Base-by-base conservation (phyloP, 2,329 filamentous ascomycete species). In the Pseudogymnoascus sp. region DNA sequence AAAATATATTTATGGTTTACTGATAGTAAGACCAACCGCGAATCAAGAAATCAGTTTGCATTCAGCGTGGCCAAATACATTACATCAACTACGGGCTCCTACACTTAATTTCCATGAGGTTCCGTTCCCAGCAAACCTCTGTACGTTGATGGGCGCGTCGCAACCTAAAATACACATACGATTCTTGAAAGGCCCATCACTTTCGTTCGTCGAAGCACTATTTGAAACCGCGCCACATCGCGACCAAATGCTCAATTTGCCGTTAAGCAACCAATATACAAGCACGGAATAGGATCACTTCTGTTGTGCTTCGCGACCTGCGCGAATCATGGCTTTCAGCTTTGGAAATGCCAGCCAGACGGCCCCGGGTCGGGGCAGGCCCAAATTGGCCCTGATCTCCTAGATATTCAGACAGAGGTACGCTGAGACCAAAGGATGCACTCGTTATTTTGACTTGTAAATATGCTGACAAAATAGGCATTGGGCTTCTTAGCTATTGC, bases 331-430 rank as follows among this genome's bases (percentile, higher is more conserved):
- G 88, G 84, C 87, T 63, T 89, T 89, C 75, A 79, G 81, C 73
- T 87, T 87, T 73, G 78, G 75, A 65, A 81, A 75, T 69, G 74
- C 79, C 62, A 76, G 74, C 62, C 78, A 74, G 74, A 77, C 76
- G 63, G 73, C 70, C 65, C 77, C 64, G 70, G 73, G 61, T 71
- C 70, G 62, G 71, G 71, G 62, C 72, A 73, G 65, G 74, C 75
- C 60, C 79, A 82, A 72, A 72, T 76, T 65, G 90, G 89, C 43
- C 80, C 84, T 59, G 86, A 91, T 71, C 80, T 96, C 62, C 81
- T 87, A 68, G 87, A 92, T 67, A 89, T 96, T 68, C 85, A 88
- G 74, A 93, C 92, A 67, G 91, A 96, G 81, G 90, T 91, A 77
- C 67, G 76, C 71, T n/a, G 37, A 33, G 59, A 41, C 49, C 28